A percentile compares a stretch with the other conserved stretches of the same genome.
Conservation (phyloP, 2,329 filamentous ascomycete species). For the Parastagonospora avenae region DNA sequence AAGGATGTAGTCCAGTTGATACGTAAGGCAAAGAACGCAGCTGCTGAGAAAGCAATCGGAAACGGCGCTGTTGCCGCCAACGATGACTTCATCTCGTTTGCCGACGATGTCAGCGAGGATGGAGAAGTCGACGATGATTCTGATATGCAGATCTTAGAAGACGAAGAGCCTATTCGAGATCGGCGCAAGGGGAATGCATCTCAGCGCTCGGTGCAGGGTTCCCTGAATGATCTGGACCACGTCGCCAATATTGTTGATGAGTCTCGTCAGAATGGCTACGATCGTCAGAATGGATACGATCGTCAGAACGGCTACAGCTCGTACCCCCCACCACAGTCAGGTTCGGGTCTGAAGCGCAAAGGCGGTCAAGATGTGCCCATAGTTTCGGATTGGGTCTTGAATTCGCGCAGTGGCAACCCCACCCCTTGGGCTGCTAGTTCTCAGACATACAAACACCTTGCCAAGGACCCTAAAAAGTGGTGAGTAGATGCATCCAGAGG, state of each 20-base stretch:
- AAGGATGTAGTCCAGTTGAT: constrained; percentile 90
- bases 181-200: neutral
- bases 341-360: constrained; percentile 67
- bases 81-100: constrained; percentile 88
- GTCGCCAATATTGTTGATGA: constrained; percentile 8
- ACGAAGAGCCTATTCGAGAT: neutral
- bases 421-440: constrained; percentile 55
- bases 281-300: constrained; percentile 6
- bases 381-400: constrained; percentile 50
- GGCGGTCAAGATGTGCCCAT: constrained; percentile 53
- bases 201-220: constrained; percentile 22
- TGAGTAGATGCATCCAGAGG: constrained; percentile 7
- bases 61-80: constrained; percentile 52
- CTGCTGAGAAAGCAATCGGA: constrained; percentile 60
- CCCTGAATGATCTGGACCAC: constrained; percentile 27
- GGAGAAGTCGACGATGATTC: constrained; percentile 8
- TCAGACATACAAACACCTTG: constrained; percentile 60
- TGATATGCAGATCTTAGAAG: neutral
- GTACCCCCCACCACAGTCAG: constrained; percentile 16
- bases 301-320: constrained; percentile 6
- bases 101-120: constrained; percentile 9
- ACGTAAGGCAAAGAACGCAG: constrained; percentile 77
- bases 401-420: constrained; percentile 40
- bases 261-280: constrained; percentile 5
- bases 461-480: constrained; percentile 59